A percentile compares a stretch with the other conserved stretches of the same genome.
Conservation (phyloP, 148 eudicot species). For the Arctostaphylos glauca region DNA sequence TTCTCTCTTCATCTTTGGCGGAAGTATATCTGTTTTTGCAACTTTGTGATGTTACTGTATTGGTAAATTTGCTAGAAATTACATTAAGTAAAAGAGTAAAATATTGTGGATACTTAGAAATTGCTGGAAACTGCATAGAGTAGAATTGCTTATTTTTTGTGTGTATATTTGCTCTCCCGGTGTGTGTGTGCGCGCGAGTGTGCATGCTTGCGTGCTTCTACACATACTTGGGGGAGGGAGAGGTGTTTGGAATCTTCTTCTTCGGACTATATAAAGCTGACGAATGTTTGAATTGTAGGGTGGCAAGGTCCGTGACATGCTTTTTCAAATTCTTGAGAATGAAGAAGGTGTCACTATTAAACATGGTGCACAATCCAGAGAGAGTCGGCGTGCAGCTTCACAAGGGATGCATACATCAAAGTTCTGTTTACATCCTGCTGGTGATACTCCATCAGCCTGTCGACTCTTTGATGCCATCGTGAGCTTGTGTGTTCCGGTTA, state of each 20-base stretch:
- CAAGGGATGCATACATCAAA: slow-evolving; percentile 97
- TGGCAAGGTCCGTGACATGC: slow-evolving; percentile 89
- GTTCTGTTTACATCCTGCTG: slow-evolving; percentile 98
- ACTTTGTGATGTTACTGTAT: neutral
- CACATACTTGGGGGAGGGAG: neutral
- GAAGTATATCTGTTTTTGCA: neutral
- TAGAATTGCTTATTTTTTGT: neutral
- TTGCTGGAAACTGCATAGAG: neutral
- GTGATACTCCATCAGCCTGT: slow-evolving; percentile 99
- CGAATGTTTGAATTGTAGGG: slow-evolving; percentile 50
- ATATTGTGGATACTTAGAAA: neutral
- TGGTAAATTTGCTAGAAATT: neutral
- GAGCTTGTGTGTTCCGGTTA: slow-evolving; percentile 92
- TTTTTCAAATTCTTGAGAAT: slow-evolving; percentile 86
- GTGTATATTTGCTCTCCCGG: neutral
- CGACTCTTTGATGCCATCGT: slow-evolving; percentile 97
- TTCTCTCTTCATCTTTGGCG: neutral
- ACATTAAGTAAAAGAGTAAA: neutral
- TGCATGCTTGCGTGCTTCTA: neutral
- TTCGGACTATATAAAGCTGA: neutral
- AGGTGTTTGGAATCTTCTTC: neutral
- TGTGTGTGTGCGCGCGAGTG: too few species aligned
- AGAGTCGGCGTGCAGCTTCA: slow-evolving; percentile 88
- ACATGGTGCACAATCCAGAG: slow-evolving; percentile 96
- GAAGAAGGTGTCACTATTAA: slow-evolving; percentile 76